Base-by-base conservation (phyloP, 805 yeast species). In the Starmerella scarabaei region DNA sequence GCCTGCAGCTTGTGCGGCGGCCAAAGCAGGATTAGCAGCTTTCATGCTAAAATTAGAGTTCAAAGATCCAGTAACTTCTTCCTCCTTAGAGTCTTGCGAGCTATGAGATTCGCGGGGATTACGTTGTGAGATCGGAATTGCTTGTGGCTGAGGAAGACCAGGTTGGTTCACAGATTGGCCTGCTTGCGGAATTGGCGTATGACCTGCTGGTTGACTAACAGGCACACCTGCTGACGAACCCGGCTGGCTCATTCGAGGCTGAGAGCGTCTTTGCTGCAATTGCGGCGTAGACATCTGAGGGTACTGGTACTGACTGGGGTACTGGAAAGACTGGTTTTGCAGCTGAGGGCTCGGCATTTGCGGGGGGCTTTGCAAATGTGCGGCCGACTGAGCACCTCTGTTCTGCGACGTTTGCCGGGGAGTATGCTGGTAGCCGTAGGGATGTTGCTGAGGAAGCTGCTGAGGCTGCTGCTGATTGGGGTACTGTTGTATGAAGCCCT, bases 11-110 rank as follows among this genome's bases (percentile, higher is more conserved):
- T 36, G 40, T 7, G 44, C 41, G 1, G 42, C 42, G 14, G 43
- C 43, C 19, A 36, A 36, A 4, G 45, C 43, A n/a, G 41, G 17
- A 3, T 37, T 20, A 3, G 33, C n/a, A 6, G 36, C 30, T 17
- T 19, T 24, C 27, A 36, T 30, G 14, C 43, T 39, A 31, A 43
- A 43, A 21, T 35, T 43, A 5, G 43, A 36, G 37, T 26, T 31
- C 17, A 40, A 26, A 27, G 44, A 40, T 28, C 47, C 47, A 5
- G 44, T 43, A 18, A 40, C 21, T 29, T 40, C 47, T 28, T 40
- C 43, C 26, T 35, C 42, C 11, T 11, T 23, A 23, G 11, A 7
- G 7, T 7, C 26, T 11, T 7, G 11, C 26, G 26, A 23, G 26
- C 9, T 11, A 23, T 23, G 7, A 7, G 26, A 23, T 11, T 11